Percentiles rank a stretch among this genome's conserved stretches.
Conservation (phyloP, 108 stramenopile genomes). For the Ochromonas danica region DNA sequence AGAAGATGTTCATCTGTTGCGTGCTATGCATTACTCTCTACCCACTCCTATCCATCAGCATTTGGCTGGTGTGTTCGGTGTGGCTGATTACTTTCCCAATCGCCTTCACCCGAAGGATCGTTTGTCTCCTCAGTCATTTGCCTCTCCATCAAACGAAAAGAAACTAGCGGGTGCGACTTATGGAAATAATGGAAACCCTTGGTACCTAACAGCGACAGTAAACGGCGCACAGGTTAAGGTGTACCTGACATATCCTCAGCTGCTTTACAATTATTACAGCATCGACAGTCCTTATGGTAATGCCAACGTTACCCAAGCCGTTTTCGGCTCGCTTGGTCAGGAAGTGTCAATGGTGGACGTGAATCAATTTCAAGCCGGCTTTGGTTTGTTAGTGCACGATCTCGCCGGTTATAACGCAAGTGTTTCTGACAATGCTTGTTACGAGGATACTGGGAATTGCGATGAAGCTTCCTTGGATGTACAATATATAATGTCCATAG, state of each 20-base stretch:
- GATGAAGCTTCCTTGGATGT: not conserved
- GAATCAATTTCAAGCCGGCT: not conserved
- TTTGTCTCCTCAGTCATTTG: too few species aligned
- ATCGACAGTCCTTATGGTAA: not conserved
- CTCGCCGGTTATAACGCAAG: not conserved
- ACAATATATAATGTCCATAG: not conserved
- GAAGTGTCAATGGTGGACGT: not conserved
- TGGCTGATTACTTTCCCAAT: not conserved
- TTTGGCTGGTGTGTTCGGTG: slow-evolving; percentile 5
- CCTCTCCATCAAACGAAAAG: too few species aligned
- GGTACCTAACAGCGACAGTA: not conserved
- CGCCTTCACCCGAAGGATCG: not conserved
- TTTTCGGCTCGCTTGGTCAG: not conserved
- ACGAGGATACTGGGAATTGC: not conserved
- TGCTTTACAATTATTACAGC: not conserved
- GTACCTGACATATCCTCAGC: not conserved
- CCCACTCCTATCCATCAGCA: not conserved
- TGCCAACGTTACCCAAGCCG: not conserved
- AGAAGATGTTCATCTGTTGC: not conserved
- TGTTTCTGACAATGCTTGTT: not conserved
- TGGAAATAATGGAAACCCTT: not conserved
- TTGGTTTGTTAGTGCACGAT: not conserved
- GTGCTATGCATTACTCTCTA: not conserved
- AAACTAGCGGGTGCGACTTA: not conserved
- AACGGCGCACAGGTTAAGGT: not conserved